phyloP scores from a whole-genome alignment of 331 rosid genomes.

The Malus hybrid region DNA sequence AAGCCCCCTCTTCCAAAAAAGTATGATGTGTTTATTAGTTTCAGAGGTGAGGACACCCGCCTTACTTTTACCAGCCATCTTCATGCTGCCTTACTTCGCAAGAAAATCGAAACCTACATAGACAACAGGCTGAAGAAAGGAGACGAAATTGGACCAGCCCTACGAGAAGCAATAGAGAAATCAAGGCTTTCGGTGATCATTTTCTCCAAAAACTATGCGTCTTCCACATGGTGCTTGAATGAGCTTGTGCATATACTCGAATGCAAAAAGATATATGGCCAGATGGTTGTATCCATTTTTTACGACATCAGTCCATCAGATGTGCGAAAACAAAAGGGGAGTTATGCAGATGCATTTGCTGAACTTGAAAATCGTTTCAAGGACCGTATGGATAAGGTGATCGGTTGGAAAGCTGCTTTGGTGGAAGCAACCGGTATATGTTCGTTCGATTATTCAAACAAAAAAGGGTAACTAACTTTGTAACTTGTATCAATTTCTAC shows the following conservation, averaged over 20 bases:
- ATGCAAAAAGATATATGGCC: too few species aligned
- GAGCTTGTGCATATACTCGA: not conserved
- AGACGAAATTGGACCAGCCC: not conserved
- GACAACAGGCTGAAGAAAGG: not conserved
- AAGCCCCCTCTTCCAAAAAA: not conserved
- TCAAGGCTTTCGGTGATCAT: not conserved
- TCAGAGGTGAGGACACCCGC: conserved; percentile 11
- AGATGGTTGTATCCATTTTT: not conserved
- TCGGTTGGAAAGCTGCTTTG: not conserved
- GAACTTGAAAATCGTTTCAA: not conserved
- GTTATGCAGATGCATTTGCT: not conserved
- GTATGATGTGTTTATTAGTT: conserved; percentile 16
- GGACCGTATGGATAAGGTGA: rapidly evolving
- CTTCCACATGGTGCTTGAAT: not conserved
- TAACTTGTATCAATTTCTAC: not conserved
- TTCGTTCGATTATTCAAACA: not conserved
- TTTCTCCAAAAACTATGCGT: conserved; percentile 1
- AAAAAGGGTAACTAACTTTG: not conserved
- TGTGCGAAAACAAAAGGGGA: not conserved
- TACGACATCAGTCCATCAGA: not conserved
- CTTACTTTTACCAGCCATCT: not conserved
- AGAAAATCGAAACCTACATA: not conserved
- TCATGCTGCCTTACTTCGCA: not conserved
- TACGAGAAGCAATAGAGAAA: not conserved
- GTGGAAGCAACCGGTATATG: not conserved